phyloP scores from a whole-genome alignment of 495 filamentous ascomycete genomes.

The Hyaloscypha hepaticicola region DNA sequence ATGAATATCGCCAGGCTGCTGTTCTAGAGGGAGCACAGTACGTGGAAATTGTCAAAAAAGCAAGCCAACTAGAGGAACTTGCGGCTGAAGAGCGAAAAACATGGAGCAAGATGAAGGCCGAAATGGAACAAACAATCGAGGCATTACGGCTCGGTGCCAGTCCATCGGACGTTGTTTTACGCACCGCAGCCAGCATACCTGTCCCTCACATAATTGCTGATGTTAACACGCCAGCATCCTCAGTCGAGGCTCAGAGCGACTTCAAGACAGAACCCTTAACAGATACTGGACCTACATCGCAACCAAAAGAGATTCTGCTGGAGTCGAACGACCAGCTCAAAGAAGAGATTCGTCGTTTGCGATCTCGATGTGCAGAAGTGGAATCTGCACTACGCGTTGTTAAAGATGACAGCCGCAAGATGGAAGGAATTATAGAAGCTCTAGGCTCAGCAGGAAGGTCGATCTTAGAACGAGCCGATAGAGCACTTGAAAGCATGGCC shows the following conservation, averaged over 20 bases:
- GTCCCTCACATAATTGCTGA: not conserved
- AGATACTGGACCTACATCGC: not conserved
- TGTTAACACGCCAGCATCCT: not conserved
- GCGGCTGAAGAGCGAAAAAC: conserved; percentile 38
- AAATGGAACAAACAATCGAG: conserved; percentile 34
- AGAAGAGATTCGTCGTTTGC: conserved; percentile 24
- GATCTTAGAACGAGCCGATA: conserved; percentile 21
- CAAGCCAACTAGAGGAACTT: conserved; percentile 41
- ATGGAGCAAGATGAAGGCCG: conserved; percentile 39
- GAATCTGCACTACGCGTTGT: conserved; percentile 25
- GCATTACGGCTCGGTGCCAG: conserved; percentile 2
- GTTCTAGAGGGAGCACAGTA: conserved; percentile 44
- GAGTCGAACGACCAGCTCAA: conserved; percentile 20
- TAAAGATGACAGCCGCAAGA: conserved; percentile 24
- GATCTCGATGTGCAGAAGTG: conserved; percentile 22
- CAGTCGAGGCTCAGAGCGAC: not conserved
- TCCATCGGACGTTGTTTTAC: not conserved
- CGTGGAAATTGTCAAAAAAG: conserved; percentile 46
- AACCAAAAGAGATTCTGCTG: conserved; percentile 1
- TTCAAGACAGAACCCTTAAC: conserved; percentile 11
- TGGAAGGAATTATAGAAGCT: conserved; percentile 25
- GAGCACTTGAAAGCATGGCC: conserved; percentile 6
- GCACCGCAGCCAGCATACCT: not conserved
- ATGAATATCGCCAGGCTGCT: conserved; percentile 38
- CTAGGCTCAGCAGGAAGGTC: conserved; percentile 19